phyloP scores from a whole-genome alignment of 2,329 filamentous ascomycete species.

The Monilinia aucupariae region DNA sequence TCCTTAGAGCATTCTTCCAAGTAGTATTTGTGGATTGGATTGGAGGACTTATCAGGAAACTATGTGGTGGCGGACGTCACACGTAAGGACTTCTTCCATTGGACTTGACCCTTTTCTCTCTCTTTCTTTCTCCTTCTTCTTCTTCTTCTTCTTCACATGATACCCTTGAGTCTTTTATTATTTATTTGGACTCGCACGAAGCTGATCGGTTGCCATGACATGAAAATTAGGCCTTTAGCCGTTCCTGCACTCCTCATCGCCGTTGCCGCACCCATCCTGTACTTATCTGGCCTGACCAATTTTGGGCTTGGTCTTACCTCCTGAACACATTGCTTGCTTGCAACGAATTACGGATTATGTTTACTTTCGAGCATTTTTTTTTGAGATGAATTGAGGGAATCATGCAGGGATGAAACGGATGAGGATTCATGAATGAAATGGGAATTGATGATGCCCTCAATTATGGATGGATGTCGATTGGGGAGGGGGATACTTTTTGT shows the following conservation, averaged over 20 bases:
- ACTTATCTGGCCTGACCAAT: conserved; percentile 21
- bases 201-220: conserved; percentile 15
- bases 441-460: background rate
- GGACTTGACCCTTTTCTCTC: conserved; percentile 12
- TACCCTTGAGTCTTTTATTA: conserved; percentile 6
- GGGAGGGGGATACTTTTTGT: background rate
- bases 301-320: conserved; percentile 8
- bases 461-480: background rate
- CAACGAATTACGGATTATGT: conserved; percentile 55
- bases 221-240: conserved; percentile 27
- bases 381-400: background rate
- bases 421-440: background rate
- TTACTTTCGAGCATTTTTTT: conserved; percentile 40
- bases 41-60: conserved; percentile 31
- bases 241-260: conserved; percentile 25
- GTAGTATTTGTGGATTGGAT: conserved; percentile 37
- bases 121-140: too few species aligned
- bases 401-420: background rate
- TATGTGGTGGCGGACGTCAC: conserved; percentile 31
- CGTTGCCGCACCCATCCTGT: conserved; percentile 28
- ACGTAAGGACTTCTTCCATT: conserved; percentile 27
- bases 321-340: conserved; percentile 45
- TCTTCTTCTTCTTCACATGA: conserved; percentile 8
- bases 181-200: conserved; percentile 8
- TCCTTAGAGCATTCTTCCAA: conserved; percentile 34